Evolutionary conservation across 169 alveolate species (phyloP), one percentile per base, ranked within the genome.

Genomic region (Cardiosporidium cionae): DNA sequence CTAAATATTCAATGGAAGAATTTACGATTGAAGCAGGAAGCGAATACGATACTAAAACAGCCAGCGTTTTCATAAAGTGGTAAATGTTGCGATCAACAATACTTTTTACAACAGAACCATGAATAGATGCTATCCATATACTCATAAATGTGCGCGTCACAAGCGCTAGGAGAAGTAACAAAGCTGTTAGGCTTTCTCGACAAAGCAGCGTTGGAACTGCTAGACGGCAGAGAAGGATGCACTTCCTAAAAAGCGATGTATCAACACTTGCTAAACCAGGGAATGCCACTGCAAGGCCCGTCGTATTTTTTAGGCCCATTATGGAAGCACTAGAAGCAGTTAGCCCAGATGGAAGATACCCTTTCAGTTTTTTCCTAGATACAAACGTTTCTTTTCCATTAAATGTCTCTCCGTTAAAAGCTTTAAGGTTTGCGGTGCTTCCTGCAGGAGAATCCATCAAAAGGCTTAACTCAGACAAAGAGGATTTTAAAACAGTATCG

Each of bases 21-120:
- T 90, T 90, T 0, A 90, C 91, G 9, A 85, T 52, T 3, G 93
- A 84, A 27, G 95, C 86, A 29, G 95, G 95, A n/a, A 90, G 62
- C 0, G 95, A 86, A 63, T 87, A 85, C 54, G 82, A 72, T 32
- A 79, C 84, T 7, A 86, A 71, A 37, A 58, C 54, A 2, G 76
- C 31, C 16, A 83, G 81, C 44, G 91, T 79, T 68, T 78, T 65
- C 23, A 90, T 9, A 82, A 90, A 90, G 9, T 35, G 31, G n/a
- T 71, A 68, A 3, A 83, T 34, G 64, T 87, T 82, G 58, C 64
- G 66, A 32, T 79, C 79, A 22, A 90, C 88, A 54, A 90, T 90
- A 5, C 92, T 83, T 76, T 88, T 79, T 22, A 90, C 95, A 25
- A 87, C 80, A 25, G 65, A 52, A 5, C 95, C 95, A 72, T 86